These are phyloP conservation scores for Colletotrichum kahawae DNA, from an alignment of 2,329 filamentous ascomycete species.

Conservation along the genomic window DNA sequence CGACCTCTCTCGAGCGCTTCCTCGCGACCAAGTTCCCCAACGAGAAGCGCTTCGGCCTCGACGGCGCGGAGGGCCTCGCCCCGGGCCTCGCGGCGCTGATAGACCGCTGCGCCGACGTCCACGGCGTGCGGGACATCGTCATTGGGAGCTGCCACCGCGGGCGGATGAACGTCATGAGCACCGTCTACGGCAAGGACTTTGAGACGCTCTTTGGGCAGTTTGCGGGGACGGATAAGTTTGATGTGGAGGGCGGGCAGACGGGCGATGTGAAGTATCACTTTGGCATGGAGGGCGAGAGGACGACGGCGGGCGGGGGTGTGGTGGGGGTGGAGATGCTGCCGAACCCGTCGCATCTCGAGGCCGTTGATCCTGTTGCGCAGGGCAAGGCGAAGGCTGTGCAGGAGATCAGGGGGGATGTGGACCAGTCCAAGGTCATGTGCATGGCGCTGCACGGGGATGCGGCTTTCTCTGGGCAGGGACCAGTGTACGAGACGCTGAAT, in stretches of 20 bases:
- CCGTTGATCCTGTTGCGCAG: slow-evolving; percentile 95
- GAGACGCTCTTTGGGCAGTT: slow-evolving; percentile 99
- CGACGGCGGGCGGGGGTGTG: slow-evolving; percentile 95
- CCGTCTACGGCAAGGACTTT: slow-evolving; percentile 98
- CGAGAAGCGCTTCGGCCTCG: slow-evolving; percentile 98
- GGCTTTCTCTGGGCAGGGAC: slow-evolving; percentile 92
- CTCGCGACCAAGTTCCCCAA: slow-evolving; percentile 97
- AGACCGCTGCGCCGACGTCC: slow-evolving; percentile 89
- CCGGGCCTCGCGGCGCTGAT: slow-evolving; percentile 99
- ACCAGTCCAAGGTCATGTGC: slow-evolving; percentile 89
- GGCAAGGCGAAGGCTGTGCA: slow-evolving; percentile 97
- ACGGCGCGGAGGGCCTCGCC: slow-evolving; percentile 95
- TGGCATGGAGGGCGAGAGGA: slow-evolving; percentile 99
- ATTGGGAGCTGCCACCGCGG: slow-evolving; percentile 99
- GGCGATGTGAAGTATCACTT: slow-evolving; percentile 99
- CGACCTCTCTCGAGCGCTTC: slow-evolving; percentile 95
- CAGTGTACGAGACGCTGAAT: slow-evolving; percentile 98
- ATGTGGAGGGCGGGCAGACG: slow-evolving; percentile 79
- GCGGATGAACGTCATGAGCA: slow-evolving; percentile 94
- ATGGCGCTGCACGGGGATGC: slow-evolving; percentile 96
- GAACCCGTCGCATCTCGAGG: slow-evolving; percentile 97
- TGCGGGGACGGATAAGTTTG: slow-evolving; percentile 81
- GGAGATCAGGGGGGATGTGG: slow-evolving; percentile 97
- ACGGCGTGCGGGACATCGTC: slow-evolving; percentile 97
- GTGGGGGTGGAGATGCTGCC: slow-evolving; percentile 97